Evolutionary conservation across 257 asterid genomes (phyloP).

Genomic region (Rauvolfia tetraphylla): DNA sequence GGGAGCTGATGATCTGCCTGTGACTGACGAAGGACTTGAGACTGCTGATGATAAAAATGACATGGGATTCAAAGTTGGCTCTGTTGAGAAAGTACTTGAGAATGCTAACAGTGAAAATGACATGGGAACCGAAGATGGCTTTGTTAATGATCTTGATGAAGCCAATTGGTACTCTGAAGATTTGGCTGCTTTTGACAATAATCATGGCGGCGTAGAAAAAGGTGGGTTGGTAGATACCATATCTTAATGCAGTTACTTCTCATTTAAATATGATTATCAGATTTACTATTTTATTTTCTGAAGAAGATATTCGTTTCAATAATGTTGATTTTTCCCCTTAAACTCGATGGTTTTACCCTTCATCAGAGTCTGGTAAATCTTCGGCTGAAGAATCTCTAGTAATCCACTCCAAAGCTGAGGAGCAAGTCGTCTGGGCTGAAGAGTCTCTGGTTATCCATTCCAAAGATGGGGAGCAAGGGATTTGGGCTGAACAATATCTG

Average conservation of each 20-base stretch:
- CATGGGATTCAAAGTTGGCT: background rate
- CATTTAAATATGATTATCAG: background rate
- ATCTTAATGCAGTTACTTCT: background rate
- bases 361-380: background rate
- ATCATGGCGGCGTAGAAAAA: background rate
- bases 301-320: background rate
- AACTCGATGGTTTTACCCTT: background rate
- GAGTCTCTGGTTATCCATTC: background rate
- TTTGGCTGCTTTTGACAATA: background rate
- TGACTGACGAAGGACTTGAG: background rate
- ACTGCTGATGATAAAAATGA: background rate
- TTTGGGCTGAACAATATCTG: background rate
- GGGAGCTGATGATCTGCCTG: background rate
- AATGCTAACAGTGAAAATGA: background rate
- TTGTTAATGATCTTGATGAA: background rate
- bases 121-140: background rate
- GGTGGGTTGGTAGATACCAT: background rate
- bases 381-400: background rate
- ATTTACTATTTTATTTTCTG: background rate
- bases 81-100: background rate
- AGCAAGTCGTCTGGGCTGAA: conserved; percentile 4
- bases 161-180: background rate
- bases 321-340: background rate
- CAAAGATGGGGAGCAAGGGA: background rate
- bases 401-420: background rate